Evolutionary conservation across 2,329 filamentous ascomycete species (phyloP).

Genomic region (Leptographium lundbergii): DNA sequence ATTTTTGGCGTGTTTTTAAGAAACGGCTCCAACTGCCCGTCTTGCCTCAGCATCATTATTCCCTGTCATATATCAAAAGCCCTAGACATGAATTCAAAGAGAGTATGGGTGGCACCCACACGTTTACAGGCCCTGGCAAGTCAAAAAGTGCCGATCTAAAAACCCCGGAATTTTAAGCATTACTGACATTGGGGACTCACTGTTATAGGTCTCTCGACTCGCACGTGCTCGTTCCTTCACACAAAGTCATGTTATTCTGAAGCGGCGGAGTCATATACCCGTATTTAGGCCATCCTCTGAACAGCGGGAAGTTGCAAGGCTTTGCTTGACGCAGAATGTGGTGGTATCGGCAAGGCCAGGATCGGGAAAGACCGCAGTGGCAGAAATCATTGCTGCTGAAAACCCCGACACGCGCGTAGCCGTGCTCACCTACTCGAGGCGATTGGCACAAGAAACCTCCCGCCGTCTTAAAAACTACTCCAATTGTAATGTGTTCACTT

Average conservation of each 20-base stretch:
- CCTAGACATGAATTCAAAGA: background rate
- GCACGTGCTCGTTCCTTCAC: background rate
- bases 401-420: background rate
- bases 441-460: background rate
- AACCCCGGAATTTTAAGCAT: background rate
- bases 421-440: background rate
- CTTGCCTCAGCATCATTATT: no score
- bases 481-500: background rate
- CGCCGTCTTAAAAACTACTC: background rate
- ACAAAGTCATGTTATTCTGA: background rate
- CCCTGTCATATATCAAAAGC: background rate
- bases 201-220: background rate
- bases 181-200: background rate
- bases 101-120: background rate
- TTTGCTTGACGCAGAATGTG: background rate
- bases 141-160: background rate
- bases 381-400: background rate
- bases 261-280: background rate
- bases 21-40: no score
- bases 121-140: background rate
- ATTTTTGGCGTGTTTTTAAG: no score
- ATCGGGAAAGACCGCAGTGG: background rate
- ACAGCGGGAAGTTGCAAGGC: background rate
- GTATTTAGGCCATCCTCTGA: background rate
- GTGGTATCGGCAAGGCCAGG: background rate